Conservation (phyloP, 1,284 basidiomycete genomes). For the Heterobasidion occidentale region DNA sequence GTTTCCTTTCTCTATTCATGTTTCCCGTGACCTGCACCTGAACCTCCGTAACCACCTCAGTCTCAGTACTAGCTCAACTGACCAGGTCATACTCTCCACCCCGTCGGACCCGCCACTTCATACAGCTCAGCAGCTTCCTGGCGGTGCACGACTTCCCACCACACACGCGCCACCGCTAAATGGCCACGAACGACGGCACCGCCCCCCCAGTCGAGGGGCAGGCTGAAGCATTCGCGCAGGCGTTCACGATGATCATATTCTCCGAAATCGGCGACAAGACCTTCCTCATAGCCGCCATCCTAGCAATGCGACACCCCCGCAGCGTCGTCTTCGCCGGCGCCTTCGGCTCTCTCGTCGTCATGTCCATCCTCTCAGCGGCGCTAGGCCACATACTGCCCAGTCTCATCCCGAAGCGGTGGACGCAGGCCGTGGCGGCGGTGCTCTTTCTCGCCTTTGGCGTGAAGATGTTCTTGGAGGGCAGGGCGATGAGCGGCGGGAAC, state of each 20-base stretch:
- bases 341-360: slow-evolving; percentile 82
- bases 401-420: slow-evolving; percentile 74
- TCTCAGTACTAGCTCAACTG: no score
- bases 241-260: slow-evolving; percentile 84
- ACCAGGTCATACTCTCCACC: no score
- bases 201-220: not conserved
- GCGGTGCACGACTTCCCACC: not conserved
- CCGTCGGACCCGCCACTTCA: not conserved
- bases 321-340: slow-evolving; percentile 86
- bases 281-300: slow-evolving; percentile 94
- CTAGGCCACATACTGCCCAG: slow-evolving; percentile 83
- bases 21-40: no score
- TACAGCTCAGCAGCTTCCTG: not conserved
- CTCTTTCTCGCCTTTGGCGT: slow-evolving; percentile 85
- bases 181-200: not conserved
- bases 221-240: slow-evolving; percentile 49
- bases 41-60: no score
- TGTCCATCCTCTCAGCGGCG: slow-evolving; percentile 87
- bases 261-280: slow-evolving; percentile 98
- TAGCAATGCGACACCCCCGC: slow-evolving; percentile 91
- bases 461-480: slow-evolving; percentile 80
- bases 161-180: not conserved
- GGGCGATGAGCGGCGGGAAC: slow-evolving; percentile 66
- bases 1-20: no score
- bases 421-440: slow-evolving; percentile 70